Conservation (phyloP, 73 alveolate species). For the Paramecium sexaurelia region DNA sequence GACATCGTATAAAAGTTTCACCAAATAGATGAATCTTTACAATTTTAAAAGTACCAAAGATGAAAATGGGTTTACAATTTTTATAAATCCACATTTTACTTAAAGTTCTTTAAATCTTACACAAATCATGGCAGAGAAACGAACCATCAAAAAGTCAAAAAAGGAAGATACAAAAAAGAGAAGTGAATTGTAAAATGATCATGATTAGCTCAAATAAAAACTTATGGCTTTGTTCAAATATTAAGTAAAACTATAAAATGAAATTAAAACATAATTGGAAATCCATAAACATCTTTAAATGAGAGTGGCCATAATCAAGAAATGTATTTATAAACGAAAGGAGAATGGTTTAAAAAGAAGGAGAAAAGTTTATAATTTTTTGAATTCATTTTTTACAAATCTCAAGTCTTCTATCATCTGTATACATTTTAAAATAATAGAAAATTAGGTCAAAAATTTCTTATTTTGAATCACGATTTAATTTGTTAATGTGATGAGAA, state of each 20-base stretch:
- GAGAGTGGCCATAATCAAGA: neutral
- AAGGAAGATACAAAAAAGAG: neutral
- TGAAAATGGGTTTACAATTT: slow-evolving; percentile 22
- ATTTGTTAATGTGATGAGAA: slow-evolving; percentile 40
- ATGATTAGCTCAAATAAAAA: slow-evolving; percentile 1
- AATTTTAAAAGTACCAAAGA: slow-evolving; percentile 46
- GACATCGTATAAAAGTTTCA: slow-evolving; percentile 16
- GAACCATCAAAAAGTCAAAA: neutral
- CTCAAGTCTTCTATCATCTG: neutral
- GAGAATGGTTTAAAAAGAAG: slow-evolving; percentile 7
- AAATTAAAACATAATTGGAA: neutral
- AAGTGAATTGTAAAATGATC: neutral
- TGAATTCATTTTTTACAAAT: neutral
- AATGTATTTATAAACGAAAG: neutral
- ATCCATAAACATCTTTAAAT: neutral
- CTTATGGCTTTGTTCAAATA: neutral
- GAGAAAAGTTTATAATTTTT: neutral
- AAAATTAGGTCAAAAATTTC: slow-evolving; percentile 29
- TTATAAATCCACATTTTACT: slow-evolving; percentile 24
- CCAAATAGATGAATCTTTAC: slow-evolving; percentile 39
- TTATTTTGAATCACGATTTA: slow-evolving; percentile 35
- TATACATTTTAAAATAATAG: neutral
- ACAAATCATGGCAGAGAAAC: slow-evolving; percentile 16
- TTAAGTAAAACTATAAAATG: neutral
- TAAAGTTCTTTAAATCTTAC: neutral